Base-by-base conservation (phyloP, 306 rosid species). In the Benincasa hispida region DNA sequence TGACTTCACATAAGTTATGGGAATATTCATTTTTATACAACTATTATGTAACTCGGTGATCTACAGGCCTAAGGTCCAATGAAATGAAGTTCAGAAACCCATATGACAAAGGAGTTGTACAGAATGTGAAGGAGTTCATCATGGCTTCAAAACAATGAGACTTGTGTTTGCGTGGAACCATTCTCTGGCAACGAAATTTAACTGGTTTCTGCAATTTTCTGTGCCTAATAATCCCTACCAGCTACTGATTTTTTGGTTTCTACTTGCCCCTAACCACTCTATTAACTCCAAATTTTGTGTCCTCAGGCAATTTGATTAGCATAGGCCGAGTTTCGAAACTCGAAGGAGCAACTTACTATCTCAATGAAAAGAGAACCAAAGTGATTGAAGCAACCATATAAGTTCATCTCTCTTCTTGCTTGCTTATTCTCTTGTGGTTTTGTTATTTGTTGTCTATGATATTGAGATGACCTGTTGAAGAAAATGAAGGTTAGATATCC, bases 71-170 rank as follows among this genome's bases (percentile, higher is more conserved):
- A 66, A 72, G 56, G 37, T 77, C 55, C 22, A 30, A 45, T 8
- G 60, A 75, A 58, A 27, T 62, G 30, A 76, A 77, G 77, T 84
- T 87, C 76, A 35, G 21, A 67, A 87, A 87, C 80, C 88, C 88
- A n/a, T 84, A 84, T 30, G 77, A 84, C 67, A 82, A 76, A 77
- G 88, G 87, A 72, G 51, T 84, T 54, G 15, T 81, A 35, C 82
- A 81, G 53, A 87, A 84, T 77, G 79, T 83, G 76, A 79, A 77
- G 83, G 85, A 81, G 25, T 82, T 85, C 68, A 41, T 84, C 66
- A 35, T 85, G 41, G 58, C 62, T 11, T 76, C 65, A 39, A 74
- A 69, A 76, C 8, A 69, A 54, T 76, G 57, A 57, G 17, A 32
- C 11, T 28, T 6, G 25, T 24, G 65, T 8, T 67, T 39, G 28